Percentiles rank a stretch among this genome's conserved stretches.
phyloP scores from a whole-genome alignment of 2,329 filamentous ascomycete genomes.

The Zalaria obscura region DNA sequence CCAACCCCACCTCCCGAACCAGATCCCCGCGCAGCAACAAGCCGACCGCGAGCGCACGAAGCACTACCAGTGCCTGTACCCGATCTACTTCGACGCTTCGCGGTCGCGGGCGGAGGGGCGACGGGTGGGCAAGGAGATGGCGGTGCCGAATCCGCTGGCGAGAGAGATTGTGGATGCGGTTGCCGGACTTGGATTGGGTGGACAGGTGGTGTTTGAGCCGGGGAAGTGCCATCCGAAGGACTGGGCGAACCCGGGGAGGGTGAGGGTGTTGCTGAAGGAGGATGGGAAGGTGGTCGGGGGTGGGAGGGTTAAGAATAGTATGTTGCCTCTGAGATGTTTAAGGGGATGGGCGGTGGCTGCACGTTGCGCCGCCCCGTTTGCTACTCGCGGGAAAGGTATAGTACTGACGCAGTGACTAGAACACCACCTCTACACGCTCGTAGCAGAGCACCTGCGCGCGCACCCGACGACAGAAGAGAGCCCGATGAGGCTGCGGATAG shows the following conservation, averaged over 20 bases:
- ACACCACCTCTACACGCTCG: slow-evolving; percentile 73
- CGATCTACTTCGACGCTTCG: slow-evolving; percentile 79
- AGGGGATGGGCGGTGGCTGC: neutral
- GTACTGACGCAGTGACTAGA: slow-evolving; percentile 32
- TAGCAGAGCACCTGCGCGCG: slow-evolving; percentile 59
- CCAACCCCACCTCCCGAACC: slow-evolving; percentile 13
- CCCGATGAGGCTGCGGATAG: slow-evolving; percentile 58
- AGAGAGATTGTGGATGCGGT: slow-evolving; percentile 82
- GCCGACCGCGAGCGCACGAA: slow-evolving; percentile 46
- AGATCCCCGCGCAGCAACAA: slow-evolving; percentile 18
- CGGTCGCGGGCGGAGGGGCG: slow-evolving; percentile 67
- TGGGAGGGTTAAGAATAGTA: slow-evolving; percentile 48
- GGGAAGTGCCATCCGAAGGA: slow-evolving; percentile 90
- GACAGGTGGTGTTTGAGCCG: slow-evolving; percentile 71
- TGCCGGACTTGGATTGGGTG: slow-evolving; percentile 43
- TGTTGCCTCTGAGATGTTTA: slow-evolving; percentile 14
- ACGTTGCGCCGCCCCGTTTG: neutral
- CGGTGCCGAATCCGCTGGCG: slow-evolving; percentile 74
- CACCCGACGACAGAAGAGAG: slow-evolving; percentile 65
- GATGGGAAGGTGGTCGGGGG: slow-evolving; percentile 36
- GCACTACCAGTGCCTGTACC: slow-evolving; percentile 80
- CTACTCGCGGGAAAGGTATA: too few species aligned
- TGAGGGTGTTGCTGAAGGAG: slow-evolving; percentile 62
- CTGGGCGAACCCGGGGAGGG: slow-evolving; percentile 90
- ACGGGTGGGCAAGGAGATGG: slow-evolving; percentile 57